phyloP scores from a whole-genome alignment of 257 asterid species.

The Forsythia suspensa region DNA sequence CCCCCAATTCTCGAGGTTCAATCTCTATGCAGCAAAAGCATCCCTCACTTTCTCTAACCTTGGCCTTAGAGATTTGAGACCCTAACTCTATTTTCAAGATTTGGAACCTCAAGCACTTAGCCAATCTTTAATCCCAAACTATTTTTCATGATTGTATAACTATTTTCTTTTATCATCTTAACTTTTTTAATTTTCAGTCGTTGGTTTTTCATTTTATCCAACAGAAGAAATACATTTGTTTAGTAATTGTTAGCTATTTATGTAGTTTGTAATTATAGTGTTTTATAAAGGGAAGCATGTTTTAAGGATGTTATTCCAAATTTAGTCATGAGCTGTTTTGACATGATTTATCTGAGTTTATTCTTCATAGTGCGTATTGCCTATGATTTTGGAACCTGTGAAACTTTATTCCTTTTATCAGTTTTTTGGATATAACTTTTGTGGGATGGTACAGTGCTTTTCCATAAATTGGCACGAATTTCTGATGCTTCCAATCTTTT shows the following conservation, averaged over 20 bases:
- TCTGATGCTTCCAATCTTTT: constrained; percentile 45
- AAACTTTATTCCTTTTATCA: background rate
- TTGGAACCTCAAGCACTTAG: background rate
- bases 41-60: background rate
- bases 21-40: background rate
- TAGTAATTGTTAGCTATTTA: background rate
- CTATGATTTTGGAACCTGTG: background rate
- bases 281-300: background rate
- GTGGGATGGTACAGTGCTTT: background rate
- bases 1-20: background rate
- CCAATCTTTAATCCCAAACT: background rate
- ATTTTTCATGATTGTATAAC: background rate
- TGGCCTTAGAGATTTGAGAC: background rate
- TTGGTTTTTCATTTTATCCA: background rate
- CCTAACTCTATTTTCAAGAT: background rate
- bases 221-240: background rate
- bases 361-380: background rate
- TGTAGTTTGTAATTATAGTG: background rate
- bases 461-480: background rate
- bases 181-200: background rate
- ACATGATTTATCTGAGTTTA: background rate
- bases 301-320: background rate
- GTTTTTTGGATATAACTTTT: background rate
- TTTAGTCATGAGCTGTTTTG: background rate
- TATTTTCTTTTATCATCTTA: background rate